Base-by-base conservation (phyloP, 2,329 filamentous ascomycete genomes). In the Ophiosphaerella herpotricha region DNA sequence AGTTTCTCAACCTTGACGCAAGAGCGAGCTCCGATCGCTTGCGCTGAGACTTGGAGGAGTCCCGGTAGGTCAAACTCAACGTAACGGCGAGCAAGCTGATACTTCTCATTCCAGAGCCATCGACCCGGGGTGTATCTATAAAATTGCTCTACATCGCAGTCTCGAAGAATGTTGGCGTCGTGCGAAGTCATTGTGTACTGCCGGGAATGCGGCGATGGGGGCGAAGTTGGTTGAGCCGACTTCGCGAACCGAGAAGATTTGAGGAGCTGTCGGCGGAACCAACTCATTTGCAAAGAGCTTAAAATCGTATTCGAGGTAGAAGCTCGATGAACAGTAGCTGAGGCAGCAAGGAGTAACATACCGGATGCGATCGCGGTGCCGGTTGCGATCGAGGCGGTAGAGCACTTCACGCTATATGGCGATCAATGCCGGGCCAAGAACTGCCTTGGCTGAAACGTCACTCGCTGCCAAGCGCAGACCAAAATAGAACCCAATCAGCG, bases 141-240 rank as follows among this genome's bases (percentile, higher is more conserved):
- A 47, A 55, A 53, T 38, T 51, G 50, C 46, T 53, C 46, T 18
- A 51, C 46, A 48, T 80, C 74, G 26, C 89, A 89, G 47, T 89
- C 35, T 47, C 26, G 35, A 52, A 42, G 33, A 40, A 51, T 48
- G 24, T 47, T 38, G 41, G 40, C 40, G 38, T 55, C 35, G 46
- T 49, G 47, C 33, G 52, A 58, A 37, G 44, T 53, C 49, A 23
- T 48, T 40, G 50, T 50, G 43, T 51, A 52, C 44, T 47, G 46
- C 38, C 50, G 47, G 39, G 37, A 48, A 39, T 50, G 46, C 36
- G 46, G 35, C 40, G 18, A 48, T 49, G 45, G 42, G 52, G 35
- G 49, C 48, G 33, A 46, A 45, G 26, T 48, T 50, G 41, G 37
- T 48, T 31, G 43, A 50, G 46, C 38, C 42, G 33, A 46, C 43